Evolutionary conservation across 148 eudicot genomes (phyloP).

Genomic region (Fagopyrum homotropicum): DNA sequence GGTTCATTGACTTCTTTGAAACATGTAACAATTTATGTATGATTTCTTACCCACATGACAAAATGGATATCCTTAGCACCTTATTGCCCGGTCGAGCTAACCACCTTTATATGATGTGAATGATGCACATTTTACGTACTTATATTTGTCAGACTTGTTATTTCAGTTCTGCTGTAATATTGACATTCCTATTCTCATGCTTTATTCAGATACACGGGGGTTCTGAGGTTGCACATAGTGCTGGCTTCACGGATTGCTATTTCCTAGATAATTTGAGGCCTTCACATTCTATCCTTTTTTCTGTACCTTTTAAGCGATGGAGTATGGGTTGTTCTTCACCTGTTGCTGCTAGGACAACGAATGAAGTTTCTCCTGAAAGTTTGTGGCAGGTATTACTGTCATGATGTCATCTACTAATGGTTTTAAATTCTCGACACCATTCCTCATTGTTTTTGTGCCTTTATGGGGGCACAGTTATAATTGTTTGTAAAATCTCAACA

Average conservation of each 20-base stretch:
- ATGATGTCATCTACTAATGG: neutral
- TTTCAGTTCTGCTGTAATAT: neutral
- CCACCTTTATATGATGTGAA: neutral
- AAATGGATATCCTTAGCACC: neutral
- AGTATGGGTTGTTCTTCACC: constrained; percentile 44
- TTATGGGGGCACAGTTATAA: neutral
- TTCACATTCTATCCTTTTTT: constrained; percentile 23
- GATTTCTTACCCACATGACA: neutral
- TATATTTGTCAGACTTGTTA: neutral
- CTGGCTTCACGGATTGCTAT: constrained; percentile 33
- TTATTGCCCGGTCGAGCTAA: neutral
- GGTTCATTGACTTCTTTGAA: neutral
- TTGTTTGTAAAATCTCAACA: neutral
- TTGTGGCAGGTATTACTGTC: constrained; percentile 79
- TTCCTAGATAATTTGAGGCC: constrained; percentile 24
- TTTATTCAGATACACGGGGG: constrained; percentile 46
- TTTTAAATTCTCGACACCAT: neutral
- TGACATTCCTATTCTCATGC: constrained; percentile 8
- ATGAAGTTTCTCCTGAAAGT: constrained; percentile 54
- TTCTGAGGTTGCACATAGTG: constrained; percentile 21
- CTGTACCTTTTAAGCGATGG: constrained; percentile 37
- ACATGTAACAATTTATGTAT: neutral
- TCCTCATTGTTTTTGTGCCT: neutral
- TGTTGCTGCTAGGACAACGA: constrained; percentile 33
- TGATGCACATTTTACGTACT: neutral